A percentile compares a stretch with the other conserved stretches of the same genome.
These are phyloP conservation scores for Trifolium pratense DNA, from an alignment of 306 rosid genomes.

Conservation along the genomic window DNA sequence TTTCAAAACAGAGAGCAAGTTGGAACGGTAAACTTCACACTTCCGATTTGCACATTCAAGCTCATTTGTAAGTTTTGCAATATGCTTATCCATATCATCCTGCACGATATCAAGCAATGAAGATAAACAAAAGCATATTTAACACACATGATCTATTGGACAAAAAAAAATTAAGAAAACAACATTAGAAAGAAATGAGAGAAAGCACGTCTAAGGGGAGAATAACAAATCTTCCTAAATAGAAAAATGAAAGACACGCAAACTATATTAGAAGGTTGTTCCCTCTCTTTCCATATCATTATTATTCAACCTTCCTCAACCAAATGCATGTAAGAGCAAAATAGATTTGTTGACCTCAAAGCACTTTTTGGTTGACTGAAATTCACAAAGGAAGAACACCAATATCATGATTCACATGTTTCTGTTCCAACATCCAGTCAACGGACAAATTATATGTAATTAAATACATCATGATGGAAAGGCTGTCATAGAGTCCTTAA, in stretches of 20 bases:
- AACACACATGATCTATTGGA: conserved; percentile 19
- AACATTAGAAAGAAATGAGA: conserved; percentile 25
- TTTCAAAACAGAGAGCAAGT: conserved; percentile 90
- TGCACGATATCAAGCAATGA: conserved; percentile 49
- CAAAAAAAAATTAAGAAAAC: conserved; percentile 16
- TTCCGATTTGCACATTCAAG: conserved; percentile 79
- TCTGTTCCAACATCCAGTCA: conserved; percentile 33
- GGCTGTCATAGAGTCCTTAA: neutral
- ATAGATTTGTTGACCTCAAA: conserved; percentile 14
- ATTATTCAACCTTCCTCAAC: conserved; percentile 29
- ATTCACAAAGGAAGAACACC: conserved; percentile 14
- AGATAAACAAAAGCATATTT: conserved; percentile 34
- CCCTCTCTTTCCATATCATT: neutral
- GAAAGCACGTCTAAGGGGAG: neutral
- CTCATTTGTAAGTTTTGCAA: conserved; percentile 68
- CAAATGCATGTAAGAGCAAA: conserved; percentile 38
- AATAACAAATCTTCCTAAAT: neutral
- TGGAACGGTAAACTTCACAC: conserved; percentile 93
- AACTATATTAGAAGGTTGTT: conserved; percentile 2
- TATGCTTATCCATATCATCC: conserved; percentile 90
- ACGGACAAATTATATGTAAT: neutral
- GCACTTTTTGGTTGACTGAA: conserved; percentile 16
- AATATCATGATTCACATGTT: conserved; percentile 20
- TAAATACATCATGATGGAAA: conserved; percentile 17
- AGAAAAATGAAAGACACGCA: conserved; percentile 23